A percentile compares a stretch with the other conserved stretches of the same genome.
Conservation (phyloP, 768 basidiomycete genomes). For the Psilocybe tampanensis region DNA sequence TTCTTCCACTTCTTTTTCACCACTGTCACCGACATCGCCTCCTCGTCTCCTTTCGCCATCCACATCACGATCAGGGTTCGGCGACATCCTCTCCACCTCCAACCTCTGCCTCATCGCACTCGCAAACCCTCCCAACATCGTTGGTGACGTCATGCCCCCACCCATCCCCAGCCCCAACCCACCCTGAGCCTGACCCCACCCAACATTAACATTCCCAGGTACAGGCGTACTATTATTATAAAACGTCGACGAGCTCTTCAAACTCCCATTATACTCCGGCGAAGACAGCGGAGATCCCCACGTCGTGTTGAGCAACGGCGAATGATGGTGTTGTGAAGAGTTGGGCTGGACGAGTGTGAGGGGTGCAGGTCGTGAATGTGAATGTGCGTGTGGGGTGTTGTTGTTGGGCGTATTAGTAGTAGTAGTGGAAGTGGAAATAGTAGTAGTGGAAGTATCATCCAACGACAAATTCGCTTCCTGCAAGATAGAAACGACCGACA, state of each 20-base stretch:
- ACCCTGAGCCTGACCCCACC: conserved; percentile 11
- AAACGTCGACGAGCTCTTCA: conserved; percentile 18
- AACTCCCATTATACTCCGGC: conserved; percentile 12
- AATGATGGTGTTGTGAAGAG: conserved; percentile 16
- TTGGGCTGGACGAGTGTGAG: conserved; percentile 26
- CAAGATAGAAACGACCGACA: conserved; percentile 10
- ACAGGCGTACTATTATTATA: conserved; percentile 20
- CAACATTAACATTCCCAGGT: conserved; percentile 6
- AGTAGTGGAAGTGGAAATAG: too few relatives aligned
- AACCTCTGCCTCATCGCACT: conserved; percentile 38
- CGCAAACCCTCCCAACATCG: conserved; percentile 35
- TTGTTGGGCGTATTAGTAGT: too few relatives aligned
- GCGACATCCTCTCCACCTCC: conserved; percentile 28
- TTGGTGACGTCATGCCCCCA: background rate
- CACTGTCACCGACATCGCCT: background rate
- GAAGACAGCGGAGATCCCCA: conserved; percentile 40
- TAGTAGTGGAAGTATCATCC: too few relatives aligned
- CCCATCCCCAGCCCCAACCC: conserved; percentile 15
- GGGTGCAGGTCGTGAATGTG: conserved; percentile 30
- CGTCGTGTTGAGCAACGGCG: conserved; percentile 41
- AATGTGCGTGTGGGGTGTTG: background rate
- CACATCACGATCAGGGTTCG: background rate
- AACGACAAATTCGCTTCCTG: too few relatives aligned
- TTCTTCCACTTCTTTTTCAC: background rate
- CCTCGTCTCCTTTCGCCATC: background rate